These are phyloP conservation scores for Sapria himalayana DNA, from an alignment of 345 rosid species.

Conservation along the genomic window DNA sequence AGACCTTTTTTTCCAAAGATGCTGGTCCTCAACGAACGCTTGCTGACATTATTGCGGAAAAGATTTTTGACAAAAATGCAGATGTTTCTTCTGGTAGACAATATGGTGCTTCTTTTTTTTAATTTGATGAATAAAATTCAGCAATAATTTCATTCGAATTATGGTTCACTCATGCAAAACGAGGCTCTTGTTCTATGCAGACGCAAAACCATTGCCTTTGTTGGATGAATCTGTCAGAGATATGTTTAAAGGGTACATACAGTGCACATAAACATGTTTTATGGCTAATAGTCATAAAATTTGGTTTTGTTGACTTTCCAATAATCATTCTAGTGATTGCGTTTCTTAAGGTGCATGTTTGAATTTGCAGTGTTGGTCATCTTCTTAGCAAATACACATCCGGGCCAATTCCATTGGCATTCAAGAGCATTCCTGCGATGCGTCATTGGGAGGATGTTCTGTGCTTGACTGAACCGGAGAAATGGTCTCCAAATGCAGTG, in stretches of 20 bases:
- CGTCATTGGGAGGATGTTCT: slow-evolving; percentile 74
- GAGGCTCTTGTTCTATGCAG: slow-evolving; percentile 23
- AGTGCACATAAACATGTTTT: too few relatives aligned
- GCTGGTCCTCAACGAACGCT: slow-evolving; percentile 54
- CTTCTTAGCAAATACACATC: slow-evolving; percentile 51
- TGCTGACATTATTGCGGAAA: slow-evolving; percentile 49
- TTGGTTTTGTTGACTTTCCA: too few relatives aligned
- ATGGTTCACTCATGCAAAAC: too few relatives aligned
- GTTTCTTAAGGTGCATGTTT: background rate
- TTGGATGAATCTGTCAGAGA: slow-evolving; percentile 44
- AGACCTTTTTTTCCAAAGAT: slow-evolving; percentile 50
- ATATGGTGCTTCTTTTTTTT: background rate
- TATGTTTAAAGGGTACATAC: slow-evolving; percentile 57
- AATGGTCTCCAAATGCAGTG: slow-evolving; percentile 90
- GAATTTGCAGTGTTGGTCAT: slow-evolving; percentile 51
- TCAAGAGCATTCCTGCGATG: slow-evolving; percentile 50
- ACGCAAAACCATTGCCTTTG: slow-evolving; percentile 42
- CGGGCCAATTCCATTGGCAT: slow-evolving; percentile 82
- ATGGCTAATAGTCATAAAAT: too few relatives aligned
- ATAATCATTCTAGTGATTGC: too few relatives aligned
- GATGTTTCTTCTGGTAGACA: slow-evolving; percentile 39
- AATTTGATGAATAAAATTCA: background rate
- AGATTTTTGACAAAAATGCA: slow-evolving; percentile 39
- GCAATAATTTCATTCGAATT: too few relatives aligned
- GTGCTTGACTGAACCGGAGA: slow-evolving; percentile 78